Base-by-base conservation (phyloP, 495 filamentous ascomycete genomes). In the Penicillium egyptiacum region DNA sequence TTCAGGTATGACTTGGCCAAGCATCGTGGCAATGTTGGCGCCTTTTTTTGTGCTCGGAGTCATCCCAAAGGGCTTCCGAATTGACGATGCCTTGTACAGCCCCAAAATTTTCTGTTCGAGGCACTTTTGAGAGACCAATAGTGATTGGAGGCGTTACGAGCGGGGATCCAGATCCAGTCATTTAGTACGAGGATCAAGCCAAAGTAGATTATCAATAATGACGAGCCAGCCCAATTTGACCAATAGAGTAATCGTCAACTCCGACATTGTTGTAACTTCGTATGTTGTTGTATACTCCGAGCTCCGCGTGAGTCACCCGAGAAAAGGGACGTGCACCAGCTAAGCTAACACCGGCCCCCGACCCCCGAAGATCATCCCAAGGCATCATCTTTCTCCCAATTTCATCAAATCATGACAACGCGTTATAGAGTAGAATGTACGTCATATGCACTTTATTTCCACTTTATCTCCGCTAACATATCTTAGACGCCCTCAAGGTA, bases 371-470 rank as follows among this genome's bases (percentile, higher is more conserved):
- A 10, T 14, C 30, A 33, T 37, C 33, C 30, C 11, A 5, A 39
- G 35, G 35, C 35, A 39, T n/a, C 26, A 4, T 31, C 22, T 37
- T 49, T 20, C 23, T 48, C n/a, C 33, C 23, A 40, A 17, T 17
- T 39, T 19, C 25, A 14, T 23, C 17, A 28, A 45, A 78, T 44
- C 50, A 96, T 96, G 92, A 96, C 92, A 14, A 90, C 90, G 17
- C 82, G 91, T 52, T 96, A 96, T 69, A 83, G 91, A 47, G 91
- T 96, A 61, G 92, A 96, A 79, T 96, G 89, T 91, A 71, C 61
- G 79, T 45, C 31, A 42, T 30, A 3, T 30, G 3, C 57, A 20
- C 11, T 43, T 50, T n/a, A 17, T 22, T 52, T 9, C 41, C 19
- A 22, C 22, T 49, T 19, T 33, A 10, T 14, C 30, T 33, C 10